Base-by-base conservation (phyloP, 164 flowering plant genomes). In the Sextonia rubra region DNA sequence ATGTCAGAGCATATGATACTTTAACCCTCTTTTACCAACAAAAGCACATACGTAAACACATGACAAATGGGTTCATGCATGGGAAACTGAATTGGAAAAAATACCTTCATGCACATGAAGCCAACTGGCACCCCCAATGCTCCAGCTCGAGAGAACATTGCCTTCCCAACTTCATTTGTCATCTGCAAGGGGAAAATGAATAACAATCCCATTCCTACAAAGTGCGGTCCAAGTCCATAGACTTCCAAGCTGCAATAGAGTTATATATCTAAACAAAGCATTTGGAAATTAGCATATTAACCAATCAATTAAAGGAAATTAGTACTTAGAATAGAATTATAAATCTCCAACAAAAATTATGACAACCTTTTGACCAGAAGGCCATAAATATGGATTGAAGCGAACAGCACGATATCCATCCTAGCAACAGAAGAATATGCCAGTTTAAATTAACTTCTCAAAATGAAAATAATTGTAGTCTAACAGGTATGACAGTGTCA, bases 301-400 rank as follows among this genome's bases (percentile, higher is more conserved):
- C 49, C 18, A 60, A 70, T 64, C 15, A 71, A 37, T 37, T 23
- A 2, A 23, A 2, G 66, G 44, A 47, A 69, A 69, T 26, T 6
- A 61, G 12, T 25, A 24, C 30, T 58, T 25, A 14, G 17, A 25
- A 61, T n/a, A 23, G 27, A 25, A 61, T 58, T 58, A 18, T 20
- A 61, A 25, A 26, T n/a, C 8, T 14, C n/a, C 27, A 29, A 64
- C n/a, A 64, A 61, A 27, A 26, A 32, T 4, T 64, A 17, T 26
- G 25, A 52, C 80, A 1, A 94, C 99, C 95, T 81, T 71, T 73
- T 94, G 88, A 74, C 87, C 88, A 62, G 90, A 77, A 58, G 97
- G 93, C 97, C 99, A 94, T 71, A 94, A 64, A 82, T 91, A 91
- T 29, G 97, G 97, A 82, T 94, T 94, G 80, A 92, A 91, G 70